Percentiles rank a stretch among this genome's conserved stretches.
Evolutionary conservation across 1,284 basidiomycete genomes (phyloP).

Genomic region (Ustilago trichophora): DNA sequence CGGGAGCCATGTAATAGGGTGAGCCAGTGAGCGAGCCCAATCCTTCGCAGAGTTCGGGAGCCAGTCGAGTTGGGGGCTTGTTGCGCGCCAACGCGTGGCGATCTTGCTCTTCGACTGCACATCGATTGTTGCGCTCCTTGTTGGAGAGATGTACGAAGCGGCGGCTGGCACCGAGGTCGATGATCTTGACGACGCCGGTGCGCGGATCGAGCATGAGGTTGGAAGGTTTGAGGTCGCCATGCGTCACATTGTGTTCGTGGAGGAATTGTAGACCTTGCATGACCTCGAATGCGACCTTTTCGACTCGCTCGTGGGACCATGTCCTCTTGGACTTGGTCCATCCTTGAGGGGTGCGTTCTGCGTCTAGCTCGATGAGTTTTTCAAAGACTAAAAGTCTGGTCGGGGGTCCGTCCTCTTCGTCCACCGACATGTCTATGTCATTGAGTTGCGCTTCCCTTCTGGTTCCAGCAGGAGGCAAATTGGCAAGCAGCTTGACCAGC

Average conservation of each 20-base stretch:
- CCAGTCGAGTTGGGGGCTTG: conserved; percentile 6
- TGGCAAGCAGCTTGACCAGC: conserved; percentile 48
- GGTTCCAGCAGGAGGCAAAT: conserved; percentile 22
- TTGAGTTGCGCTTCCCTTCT: background rate
- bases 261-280: conserved; percentile 48
- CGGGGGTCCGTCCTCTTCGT: conserved; percentile 43
- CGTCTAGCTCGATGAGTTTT: conserved; percentile 53
- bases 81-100: conserved; percentile 5
- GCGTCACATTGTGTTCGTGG: conserved; percentile 53
- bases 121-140: conserved; percentile 41
- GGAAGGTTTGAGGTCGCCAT: conserved; percentile 58
- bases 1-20: conserved; percentile 58
- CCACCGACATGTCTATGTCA: conserved; percentile 4
- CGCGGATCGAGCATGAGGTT: conserved; percentile 57
- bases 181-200: conserved; percentile 53
- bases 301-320: conserved; percentile 50
- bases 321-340: conserved; percentile 39
- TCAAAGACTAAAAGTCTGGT: conserved; percentile 54
- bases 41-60: conserved; percentile 44
- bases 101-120: conserved; percentile 54
- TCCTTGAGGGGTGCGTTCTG: conserved; percentile 32
- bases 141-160: conserved; percentile 53
- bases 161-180: conserved; percentile 54
- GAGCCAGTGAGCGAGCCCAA: conserved; percentile 58
- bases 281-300: conserved; percentile 46